Base-by-base conservation (phyloP, 345 rosid species). In the Mallotus nudiflorus region DNA sequence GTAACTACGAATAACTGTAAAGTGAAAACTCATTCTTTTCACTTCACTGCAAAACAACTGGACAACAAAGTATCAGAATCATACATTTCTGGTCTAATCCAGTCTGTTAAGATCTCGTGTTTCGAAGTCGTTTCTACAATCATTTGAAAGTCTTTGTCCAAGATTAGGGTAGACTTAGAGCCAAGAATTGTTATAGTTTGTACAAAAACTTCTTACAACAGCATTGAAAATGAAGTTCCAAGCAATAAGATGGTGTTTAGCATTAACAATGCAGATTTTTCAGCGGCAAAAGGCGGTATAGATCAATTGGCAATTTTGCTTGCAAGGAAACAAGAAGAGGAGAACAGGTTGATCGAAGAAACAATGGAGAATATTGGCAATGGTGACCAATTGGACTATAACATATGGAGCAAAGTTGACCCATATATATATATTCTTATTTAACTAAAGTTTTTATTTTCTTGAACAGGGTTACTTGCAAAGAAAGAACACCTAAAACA, bases 351-450 rank as follows among this genome's bases (percentile, higher is more conserved):
- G 62, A 77, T 83, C 2, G 87, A 86, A 51, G 78, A 66, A 60
- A 56, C 53, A 35, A 19, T 75, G n/a, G n/a, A n/a, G n/a, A n/a
- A n/a, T n/a, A n/a, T n/a, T n/a, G n/a, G n/a, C n/a, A n/a, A n/a
- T 25, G 49, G 22, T 65, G 82, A 80, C 2, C 55, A 20, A 15
- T 83, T 67, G 6, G 91, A 88, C 67, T 87, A 57, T 88, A 25
- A 35, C 74, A 2, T 90, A 87, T 42, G 94, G 97, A 31, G 77
- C 92, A 11, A 85, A 85, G 35, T 70, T 90, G 80, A 90, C 96
- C 13, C 88, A 87, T 65, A 84, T 90, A 39, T n/a, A n/a, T n/a
- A n/a, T n/a, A n/a, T n/a, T n/a, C n/a, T n/a, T n/a, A n/a, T n/a
- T n/a, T n/a, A n/a, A n/a, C n/a, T n/a, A n/a, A n/a, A n/a, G n/a